Evolutionary conservation across 139 green algal species (phyloP), one percentile per base, ranked within the genome.

Genomic region (Desmodesmus armatus): DNA sequence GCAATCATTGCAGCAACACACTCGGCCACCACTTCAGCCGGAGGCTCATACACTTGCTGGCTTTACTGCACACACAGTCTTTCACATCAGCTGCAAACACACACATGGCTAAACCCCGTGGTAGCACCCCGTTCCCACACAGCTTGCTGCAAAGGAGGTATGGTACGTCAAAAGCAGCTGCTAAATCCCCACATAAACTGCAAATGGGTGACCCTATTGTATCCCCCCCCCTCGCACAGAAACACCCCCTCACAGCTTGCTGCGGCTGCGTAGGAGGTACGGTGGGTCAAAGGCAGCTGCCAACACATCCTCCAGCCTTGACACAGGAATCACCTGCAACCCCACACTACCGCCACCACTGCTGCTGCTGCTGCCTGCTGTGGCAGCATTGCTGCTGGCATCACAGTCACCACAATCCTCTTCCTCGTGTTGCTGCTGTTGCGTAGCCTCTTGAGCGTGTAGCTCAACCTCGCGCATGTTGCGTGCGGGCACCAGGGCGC

Each of bases 271-370:
- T 25, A 94, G 81, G 4, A 84, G 2, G 44, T 90, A 88, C 19
- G 92, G 92, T 6, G 92, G 91, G 41, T 94, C 91, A 78, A 95
- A 94, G 0, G 91, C 91, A 5, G 69, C 87, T 35, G 17, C 40
- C 41, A 95, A 86, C 37, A 92, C 91, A n/a, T 94, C 80, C 43
- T 91, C 74, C 70, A 94, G 33, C 29, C 37, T 71, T 35, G 70
- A 27, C 31, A 79, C 67, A 44, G 67, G 67, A 27, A 91, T 35
- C 27, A 93, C 71, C 47, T 85, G 51, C 62, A 94, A 41, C 40
- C 62, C 79, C 37, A 43, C 47, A 7, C 55, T 62, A 13, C 43
- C 29, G 5, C 9, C 15, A 41, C 25, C 44, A 41, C 2, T 33
- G 19, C 15, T 63, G 73, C 67, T 75, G 67, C 67, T 29, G 87